A percentile compares a stretch with the other conserved stretches of the same genome.
phyloP scores from a whole-genome alignment of 148 eudicot species.

The Polygonum aviculare region DNA sequence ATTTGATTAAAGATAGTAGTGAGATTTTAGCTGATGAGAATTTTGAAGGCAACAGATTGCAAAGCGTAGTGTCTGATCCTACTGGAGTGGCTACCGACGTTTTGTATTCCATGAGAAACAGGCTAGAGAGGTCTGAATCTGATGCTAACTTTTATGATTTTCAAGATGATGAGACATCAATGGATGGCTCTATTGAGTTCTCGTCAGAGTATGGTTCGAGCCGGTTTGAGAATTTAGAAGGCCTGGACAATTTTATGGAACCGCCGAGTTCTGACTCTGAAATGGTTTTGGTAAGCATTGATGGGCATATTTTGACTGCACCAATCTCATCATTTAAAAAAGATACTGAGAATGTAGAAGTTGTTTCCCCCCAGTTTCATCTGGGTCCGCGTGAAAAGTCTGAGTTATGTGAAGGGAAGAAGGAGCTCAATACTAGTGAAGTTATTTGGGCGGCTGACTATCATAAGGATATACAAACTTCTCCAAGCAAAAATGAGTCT shows the following conservation, averaged over 20 bases:
- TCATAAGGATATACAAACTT: constrained; percentile 31
- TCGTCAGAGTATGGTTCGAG: constrained; percentile 62
- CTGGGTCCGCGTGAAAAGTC: constrained; percentile 67
- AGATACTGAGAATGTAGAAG: constrained; percentile 40
- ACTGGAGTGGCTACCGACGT: constrained; percentile 35
- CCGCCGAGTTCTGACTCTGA: constrained; percentile 55
- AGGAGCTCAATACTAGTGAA: constrained; percentile 34
- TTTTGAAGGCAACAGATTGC: constrained; percentile 25
- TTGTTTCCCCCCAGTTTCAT: constrained; percentile 74
- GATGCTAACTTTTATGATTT: constrained; percentile 79
- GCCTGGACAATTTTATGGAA: constrained; percentile 43
- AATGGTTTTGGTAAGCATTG: constrained; percentile 91
- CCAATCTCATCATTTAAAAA: constrained; percentile 67
- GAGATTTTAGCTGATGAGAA: constrained; percentile 24
- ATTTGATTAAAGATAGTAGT: constrained; percentile 24
- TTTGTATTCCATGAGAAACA: constrained; percentile 30
- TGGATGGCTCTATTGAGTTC: constrained; percentile 59
- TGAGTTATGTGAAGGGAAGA: constrained; percentile 38
- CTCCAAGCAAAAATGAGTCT: constrained; percentile 22
- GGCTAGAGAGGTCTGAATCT: constrained; percentile 60
- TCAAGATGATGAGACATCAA: constrained; percentile 67
- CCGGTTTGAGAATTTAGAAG: constrained; percentile 61
- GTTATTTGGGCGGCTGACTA: constrained; percentile 41
- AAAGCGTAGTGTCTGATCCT: constrained; percentile 29
- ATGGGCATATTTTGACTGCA: constrained; percentile 88